phyloP scores from a whole-genome alignment of 371 early-diverging fungal genomes.

The Gilbertella persicaria region DNA sequence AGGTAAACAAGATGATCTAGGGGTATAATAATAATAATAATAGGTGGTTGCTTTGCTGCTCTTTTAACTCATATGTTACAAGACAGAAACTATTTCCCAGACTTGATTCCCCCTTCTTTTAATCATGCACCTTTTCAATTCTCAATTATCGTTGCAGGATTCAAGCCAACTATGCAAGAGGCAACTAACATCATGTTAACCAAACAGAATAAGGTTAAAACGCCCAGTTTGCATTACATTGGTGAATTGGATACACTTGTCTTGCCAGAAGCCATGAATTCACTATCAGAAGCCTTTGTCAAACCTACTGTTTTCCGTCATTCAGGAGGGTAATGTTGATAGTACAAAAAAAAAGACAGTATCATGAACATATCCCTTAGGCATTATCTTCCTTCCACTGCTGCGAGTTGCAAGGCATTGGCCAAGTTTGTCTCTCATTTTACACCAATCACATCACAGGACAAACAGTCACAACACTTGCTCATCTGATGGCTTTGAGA shows the following conservation, averaged over 20 bases:
- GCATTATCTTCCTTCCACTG: conserved; percentile 20
- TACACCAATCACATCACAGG: neutral
- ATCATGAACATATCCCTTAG: conserved; percentile 1
- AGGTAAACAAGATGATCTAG: conserved; percentile 31
- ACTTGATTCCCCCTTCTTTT: conserved; percentile 21
- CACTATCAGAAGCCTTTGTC: conserved; percentile 33
- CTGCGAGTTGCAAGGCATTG: conserved; percentile 20
- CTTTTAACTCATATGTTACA: conserved; percentile 48
- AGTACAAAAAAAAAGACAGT: neutral
- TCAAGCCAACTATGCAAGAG: conserved; percentile 39
- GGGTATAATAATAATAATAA: neutral
- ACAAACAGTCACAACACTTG: too few species aligned
- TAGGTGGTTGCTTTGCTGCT: conserved; percentile 58
- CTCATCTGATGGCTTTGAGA: conserved; percentile 24
- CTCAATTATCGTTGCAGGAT: conserved; percentile 59
- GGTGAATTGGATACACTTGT: conserved; percentile 53
- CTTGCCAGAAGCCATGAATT: conserved; percentile 31
- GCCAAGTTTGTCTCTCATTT: conserved; percentile 9
- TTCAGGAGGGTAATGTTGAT: conserved; percentile 49
- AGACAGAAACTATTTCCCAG: conserved; percentile 16
- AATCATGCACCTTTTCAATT: conserved; percentile 50
- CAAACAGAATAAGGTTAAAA: conserved; percentile 25
- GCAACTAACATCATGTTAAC: conserved; percentile 18
- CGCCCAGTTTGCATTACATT: conserved; percentile 64
- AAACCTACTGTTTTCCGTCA: conserved; percentile 30